A percentile compares a stretch with the other conserved stretches of the same genome.
Conservation (phyloP, 2,329 filamentous ascomycete genomes). For the Fusarium paranaense region DNA sequence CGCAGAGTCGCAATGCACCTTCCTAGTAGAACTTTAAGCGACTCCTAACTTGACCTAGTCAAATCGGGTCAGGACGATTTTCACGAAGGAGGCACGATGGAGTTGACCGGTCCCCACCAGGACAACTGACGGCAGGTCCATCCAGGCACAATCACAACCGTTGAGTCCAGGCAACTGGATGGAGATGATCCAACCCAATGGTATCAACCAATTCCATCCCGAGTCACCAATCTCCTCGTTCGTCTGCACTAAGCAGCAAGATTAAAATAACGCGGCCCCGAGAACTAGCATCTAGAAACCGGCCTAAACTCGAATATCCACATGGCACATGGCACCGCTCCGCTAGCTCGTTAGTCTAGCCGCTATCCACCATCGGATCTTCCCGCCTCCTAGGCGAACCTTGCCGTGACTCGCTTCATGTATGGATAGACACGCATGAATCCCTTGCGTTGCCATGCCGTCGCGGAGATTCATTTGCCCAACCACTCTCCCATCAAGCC, state of each 20-base stretch:
- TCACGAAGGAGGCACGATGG: neutral
- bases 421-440: conserved; percentile 16
- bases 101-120: neutral
- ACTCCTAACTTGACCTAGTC: neutral
- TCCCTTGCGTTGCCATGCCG: conserved; percentile 13
- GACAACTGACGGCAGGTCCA: neutral
- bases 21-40: neutral
- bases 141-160: neutral
- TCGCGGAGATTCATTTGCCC: neutral
- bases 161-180: neutral
- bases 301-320: neutral
- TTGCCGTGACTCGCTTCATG: conserved; percentile 7
- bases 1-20: neutral
- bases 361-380: conserved; percentile 13
- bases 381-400: conserved; percentile 7
- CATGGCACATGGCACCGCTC: conserved; percentile 8
- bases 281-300: neutral
- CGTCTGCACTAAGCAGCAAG: neutral
- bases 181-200: neutral
- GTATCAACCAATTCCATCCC: neutral
- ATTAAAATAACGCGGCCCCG: neutral
- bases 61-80: neutral
- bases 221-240: neutral
- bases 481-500: conserved; percentile 14
- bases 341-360: neutral